Percentiles rank a stretch among this genome's conserved stretches.
These are phyloP conservation scores for Diaporthe sp. DNA, from an alignment of 2,329 filamentous ascomycete genomes.

Conservation along the genomic window DNA sequence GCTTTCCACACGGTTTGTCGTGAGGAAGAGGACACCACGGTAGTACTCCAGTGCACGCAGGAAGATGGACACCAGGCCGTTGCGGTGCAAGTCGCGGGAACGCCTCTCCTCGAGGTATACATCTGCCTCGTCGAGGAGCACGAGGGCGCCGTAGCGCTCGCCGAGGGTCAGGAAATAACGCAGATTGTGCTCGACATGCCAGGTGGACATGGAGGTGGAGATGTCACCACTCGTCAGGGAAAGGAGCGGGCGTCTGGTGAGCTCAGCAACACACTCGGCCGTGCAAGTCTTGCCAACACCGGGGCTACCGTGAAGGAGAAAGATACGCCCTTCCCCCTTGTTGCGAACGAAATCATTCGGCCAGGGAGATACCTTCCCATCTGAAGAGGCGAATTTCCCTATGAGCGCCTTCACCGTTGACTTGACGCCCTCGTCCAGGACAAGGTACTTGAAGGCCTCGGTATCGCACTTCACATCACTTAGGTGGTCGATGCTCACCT, in stretches of 20 bases:
- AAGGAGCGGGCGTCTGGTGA: constrained; percentile 65
- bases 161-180: constrained; percentile 64
- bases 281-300: constrained; percentile 72
- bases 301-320: constrained; percentile 66
- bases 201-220: constrained; percentile 51
- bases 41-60: constrained; percentile 67
- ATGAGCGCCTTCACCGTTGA: constrained; percentile 62
- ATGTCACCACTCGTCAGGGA: constrained; percentile 66
- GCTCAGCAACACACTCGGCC: constrained; percentile 67
- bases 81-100: constrained; percentile 59
- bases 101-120: constrained; percentile 70
- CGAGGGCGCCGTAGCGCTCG: constrained; percentile 64
- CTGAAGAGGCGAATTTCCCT: constrained; percentile 59
- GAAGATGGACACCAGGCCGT: constrained; percentile 64
- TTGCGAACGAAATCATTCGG: constrained; percentile 63
- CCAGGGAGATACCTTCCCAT: constrained; percentile 60
- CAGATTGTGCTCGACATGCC: constrained; percentile 56
- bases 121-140: constrained; percentile 72
- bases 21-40: constrained; percentile 64
- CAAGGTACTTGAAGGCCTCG: constrained; percentile 65
- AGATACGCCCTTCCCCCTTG: constrained; percentile 65
- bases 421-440: constrained; percentile 64
- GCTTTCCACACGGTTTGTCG: constrained; percentile 63
- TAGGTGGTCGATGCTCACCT: constrained; percentile 57
- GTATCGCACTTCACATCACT: constrained; percentile 58